phyloP scores from a whole-genome alignment of 1,284 basidiomycete genomes.

The Singerocomus inundabilis region DNA sequence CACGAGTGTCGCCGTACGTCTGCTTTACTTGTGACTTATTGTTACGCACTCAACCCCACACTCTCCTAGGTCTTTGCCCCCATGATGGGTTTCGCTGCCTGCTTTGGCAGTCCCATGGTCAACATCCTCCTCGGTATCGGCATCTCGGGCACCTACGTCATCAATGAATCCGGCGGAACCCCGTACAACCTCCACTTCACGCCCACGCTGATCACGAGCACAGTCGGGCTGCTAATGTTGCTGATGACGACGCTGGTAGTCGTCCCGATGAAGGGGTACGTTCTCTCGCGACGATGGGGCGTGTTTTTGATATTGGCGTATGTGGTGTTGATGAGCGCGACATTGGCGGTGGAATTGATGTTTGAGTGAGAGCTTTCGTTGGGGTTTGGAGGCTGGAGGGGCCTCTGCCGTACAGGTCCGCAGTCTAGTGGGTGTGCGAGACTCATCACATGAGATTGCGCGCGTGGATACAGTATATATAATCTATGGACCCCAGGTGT shows the following conservation, averaged over 20 bases:
- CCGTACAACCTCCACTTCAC: constrained; percentile 77
- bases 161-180: constrained; percentile 48
- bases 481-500: no score
- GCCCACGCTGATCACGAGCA: constrained; percentile 81
- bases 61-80: constrained; percentile 67
- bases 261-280: constrained; percentile 83
- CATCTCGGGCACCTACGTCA: constrained; percentile 75
- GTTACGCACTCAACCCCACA: not conserved
- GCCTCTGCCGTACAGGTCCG: no score
- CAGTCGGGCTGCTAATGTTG: constrained; percentile 73
- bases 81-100: constrained; percentile 91
- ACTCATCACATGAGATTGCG: not conserved
- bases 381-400: not conserved
- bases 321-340: constrained; percentile 66
- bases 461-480: not conserved
- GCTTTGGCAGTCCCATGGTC: constrained; percentile 94
- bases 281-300: constrained; percentile 80
- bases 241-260: constrained; percentile 77
- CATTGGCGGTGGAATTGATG: constrained; percentile 69
- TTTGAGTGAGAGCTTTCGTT: constrained; percentile 6
- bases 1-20: constrained; percentile 81
- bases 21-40: not conserved
- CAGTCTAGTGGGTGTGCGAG: not conserved
- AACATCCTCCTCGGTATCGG: constrained; percentile 93
- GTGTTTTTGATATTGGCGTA: constrained; percentile 77